Base-by-base conservation (phyloP, 2,329 filamentous ascomycete species). In the Pestalotiopsis sp. region DNA sequence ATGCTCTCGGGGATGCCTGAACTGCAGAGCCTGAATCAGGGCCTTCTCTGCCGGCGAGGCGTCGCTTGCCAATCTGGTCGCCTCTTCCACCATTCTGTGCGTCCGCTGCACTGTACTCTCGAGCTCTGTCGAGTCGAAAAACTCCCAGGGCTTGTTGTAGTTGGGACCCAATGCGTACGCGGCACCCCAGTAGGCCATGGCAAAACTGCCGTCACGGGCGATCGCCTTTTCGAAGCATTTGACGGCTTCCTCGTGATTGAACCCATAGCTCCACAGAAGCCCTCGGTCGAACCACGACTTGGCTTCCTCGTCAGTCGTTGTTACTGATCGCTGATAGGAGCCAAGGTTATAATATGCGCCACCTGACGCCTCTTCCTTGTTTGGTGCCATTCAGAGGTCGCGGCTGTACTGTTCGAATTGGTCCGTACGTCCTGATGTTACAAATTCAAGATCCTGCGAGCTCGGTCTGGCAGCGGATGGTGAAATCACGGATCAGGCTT, bases 101-200 rank as follows among this genome's bases (percentile, higher is more conserved):
- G 86, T 86, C 38, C 81, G 79, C 55, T 79, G 74, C 6, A 91
- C 80, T 0, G 83, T 86, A 0, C 74, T 77, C 11, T 81, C 77
- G 4, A 91, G 80, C 70, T 94, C 92, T 0, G 82, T 78, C 1
- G 83, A 78, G 66, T 91, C 90, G 71, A 94, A 93, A 26, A 88
- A 83, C 35, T 88, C 85, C 92, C 92, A 94, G 0, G 92, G 89
- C 74, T 94, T 93, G 80, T 94, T 88, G 77, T 89, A 90, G 74
- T 95, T 94, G 3, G 92, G 92, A 0, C 92, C 92, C 0, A 92
- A 79, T 1, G 89, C 83, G 75, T 92, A 94, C 0, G 92, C 89
- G 4, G 92, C 78, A 0, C 91, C 91, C 90, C 91, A 93, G 73
- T 91, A 86, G 3, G 88, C 89, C 82, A 92, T 88, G 38, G 85